Evolutionary conservation across 2,329 filamentous ascomycete species (phyloP), one percentile per base, ranked within the genome.

Genomic region (Verruconis gallopava): DNA sequence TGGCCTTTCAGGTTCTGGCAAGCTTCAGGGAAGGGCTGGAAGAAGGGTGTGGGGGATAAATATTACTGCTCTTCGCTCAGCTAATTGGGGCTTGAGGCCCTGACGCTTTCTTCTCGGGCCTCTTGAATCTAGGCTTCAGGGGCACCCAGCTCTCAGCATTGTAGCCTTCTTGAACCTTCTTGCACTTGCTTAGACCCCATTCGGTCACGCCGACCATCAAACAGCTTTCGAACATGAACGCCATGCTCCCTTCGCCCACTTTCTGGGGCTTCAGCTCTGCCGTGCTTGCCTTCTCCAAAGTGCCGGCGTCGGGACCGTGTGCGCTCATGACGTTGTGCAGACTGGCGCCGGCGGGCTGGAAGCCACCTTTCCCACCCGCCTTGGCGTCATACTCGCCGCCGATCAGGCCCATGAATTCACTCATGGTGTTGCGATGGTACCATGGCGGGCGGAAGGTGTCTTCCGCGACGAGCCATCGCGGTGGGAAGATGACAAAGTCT

Each of bases 111-210:
- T 45, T 45, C 15, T 45, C 44, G 6, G 53, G 54, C 35, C 52
- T 46, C 45, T 48, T 52, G 46, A 70, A 71, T 42, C 62, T 63
- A 45, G 65, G 55, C 53, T 67, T 67, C 49, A 71, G 47, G 12
- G 62, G 58, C 50, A 65, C 77, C 85, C 85, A 94, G 56, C 82
- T 88, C 65, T 93, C 81, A 44, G 78, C 75, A 55, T 77, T 86
- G 54, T 91, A 93, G 44, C 73, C 73, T 49, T 75, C 68, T 63
- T 83, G 79, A 32, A 82, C 72, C 60, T 82, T 83, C 52, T 69
- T 62, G 55, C 78, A 89, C 47, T 73, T 73, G 58, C 75, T 79
- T 47, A 83, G 59, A 2, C 78, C 79, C 78, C 79, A 84, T 44
- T 80, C 73, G 1, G 79, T 81, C 20, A 84, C 78, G 17, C 45